Evolutionary conservation across 2,329 filamentous ascomycete genomes (phyloP).

Genomic region (Periconia sp.): DNA sequence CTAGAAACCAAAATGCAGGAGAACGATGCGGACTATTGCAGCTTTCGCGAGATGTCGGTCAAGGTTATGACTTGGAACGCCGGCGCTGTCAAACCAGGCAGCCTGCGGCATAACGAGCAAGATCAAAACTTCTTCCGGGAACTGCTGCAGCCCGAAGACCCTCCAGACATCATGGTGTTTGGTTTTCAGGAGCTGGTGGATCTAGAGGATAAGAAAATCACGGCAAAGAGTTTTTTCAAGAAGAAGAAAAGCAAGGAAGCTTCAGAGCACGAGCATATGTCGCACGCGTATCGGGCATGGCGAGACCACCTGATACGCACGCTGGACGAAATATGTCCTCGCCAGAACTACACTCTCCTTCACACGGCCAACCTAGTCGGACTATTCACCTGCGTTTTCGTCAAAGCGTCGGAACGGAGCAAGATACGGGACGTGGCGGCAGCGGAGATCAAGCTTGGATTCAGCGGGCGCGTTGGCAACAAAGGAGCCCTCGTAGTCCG

Average conservation of each 20-base stretch:
- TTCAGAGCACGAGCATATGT: conserved; percentile 85
- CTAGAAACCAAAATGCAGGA: conserved; percentile 87
- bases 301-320: conserved; percentile 82
- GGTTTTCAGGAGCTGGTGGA: conserved; percentile 99
- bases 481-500: conserved; percentile 91
- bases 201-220: conserved; percentile 94
- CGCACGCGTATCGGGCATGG: conserved; percentile 96
- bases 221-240: conserved; percentile 90
- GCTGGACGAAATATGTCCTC: conserved; percentile 80
- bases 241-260: conserved; percentile 78
- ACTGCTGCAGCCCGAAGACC: conserved; percentile 72
- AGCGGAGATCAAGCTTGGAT: conserved; percentile 89
- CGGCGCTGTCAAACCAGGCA: conserved; percentile 88
- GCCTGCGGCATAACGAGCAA: conserved; percentile 68
- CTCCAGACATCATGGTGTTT: conserved; percentile 90
- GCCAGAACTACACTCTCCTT: conserved; percentile 78
- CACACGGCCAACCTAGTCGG: conserved; percentile 91
- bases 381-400: conserved; percentile 93
- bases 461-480: conserved; percentile 94
- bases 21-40: conserved; percentile 79
- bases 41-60: conserved; percentile 78
- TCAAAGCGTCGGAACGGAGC: conserved; percentile 75
- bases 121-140: conserved; percentile 81
- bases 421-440: conserved; percentile 77
- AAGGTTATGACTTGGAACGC: conserved; percentile 95